Base-by-base conservation (phyloP, 2,329 filamentous ascomycete species). In the Penicillium sp. region DNA sequence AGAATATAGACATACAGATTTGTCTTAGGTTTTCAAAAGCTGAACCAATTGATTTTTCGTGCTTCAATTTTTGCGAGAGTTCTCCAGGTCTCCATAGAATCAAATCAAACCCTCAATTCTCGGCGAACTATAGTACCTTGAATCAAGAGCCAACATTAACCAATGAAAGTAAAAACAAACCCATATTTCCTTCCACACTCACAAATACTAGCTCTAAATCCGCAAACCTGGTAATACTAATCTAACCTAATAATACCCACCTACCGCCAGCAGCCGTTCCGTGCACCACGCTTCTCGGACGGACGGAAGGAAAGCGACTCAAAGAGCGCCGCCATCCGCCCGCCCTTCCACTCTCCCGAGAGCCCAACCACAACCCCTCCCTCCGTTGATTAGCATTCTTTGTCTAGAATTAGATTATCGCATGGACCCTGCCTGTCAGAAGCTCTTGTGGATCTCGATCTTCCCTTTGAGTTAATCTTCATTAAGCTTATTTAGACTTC, bases 401-500 rank as follows among this genome's bases (percentile, higher is more conserved):
- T 44, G 15, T 46, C 44, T n/a, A 21, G 44, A 46, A 46, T 23
- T 41, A 41, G 11, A 15, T 41, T 41, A 41, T 45, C 47, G 35
- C 21, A 44, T 54, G 35, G 35, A 19, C n/a, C 23, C 30, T 17
- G n/a, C 45, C 47, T 56, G 47, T 56, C 51, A 52, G 31, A 38
- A 64, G 63, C 63, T 60, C 44, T 9, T 59, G 66, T 68, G 59
- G 63, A 63, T 54, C 56, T 57, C 35, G 49, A 62, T 56, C 50
- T 48, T 47, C 53, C 26, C 52, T 19, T 17, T 9, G 45, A 26
- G 15, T 52, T 57, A 21, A 52, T 62, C 45, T 48, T 11, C 13
- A 41, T 61, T 56, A 63, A 66, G 66, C 55, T 66, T 67, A 68
- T 68, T 64, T 68, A 53, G 60, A 66, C 65, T 1, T 50, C 51